These are phyloP conservation scores for Raffaelea arxii DNA, from an alignment of 2,329 filamentous ascomycete genomes.

Conservation along the genomic window DNA sequence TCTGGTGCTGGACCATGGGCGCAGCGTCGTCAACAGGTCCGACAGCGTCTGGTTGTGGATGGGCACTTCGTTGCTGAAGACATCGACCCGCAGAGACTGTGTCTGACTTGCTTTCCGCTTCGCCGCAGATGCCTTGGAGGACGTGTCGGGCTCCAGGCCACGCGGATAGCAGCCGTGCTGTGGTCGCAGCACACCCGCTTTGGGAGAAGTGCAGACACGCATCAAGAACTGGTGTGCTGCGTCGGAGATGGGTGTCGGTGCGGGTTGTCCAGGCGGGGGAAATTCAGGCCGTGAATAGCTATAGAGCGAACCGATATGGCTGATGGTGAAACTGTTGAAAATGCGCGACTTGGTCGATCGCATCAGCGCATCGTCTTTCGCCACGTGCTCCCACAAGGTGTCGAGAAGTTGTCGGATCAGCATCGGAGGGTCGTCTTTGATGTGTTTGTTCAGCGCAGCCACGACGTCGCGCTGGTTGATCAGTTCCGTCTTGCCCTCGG, in stretches of 20 bases:
- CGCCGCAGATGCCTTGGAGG: background rate
- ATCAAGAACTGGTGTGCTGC: slow-evolving; percentile 68
- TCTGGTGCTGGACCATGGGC: slow-evolving; percentile 70
- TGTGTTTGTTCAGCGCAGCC: slow-evolving; percentile 61
- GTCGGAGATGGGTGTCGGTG: slow-evolving; percentile 54
- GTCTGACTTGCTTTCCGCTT: slow-evolving; percentile 15
- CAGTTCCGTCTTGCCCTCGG: slow-evolving; percentile 71
- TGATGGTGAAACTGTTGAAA: slow-evolving; percentile 65
- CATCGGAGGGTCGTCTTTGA: slow-evolving; percentile 68
- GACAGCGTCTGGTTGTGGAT: slow-evolving; percentile 73
- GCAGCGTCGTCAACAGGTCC: slow-evolving; percentile 67
- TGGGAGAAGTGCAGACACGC: slow-evolving; percentile 62
- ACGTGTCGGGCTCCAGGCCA: slow-evolving; percentile 46
- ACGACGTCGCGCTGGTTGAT: slow-evolving; percentile 67
- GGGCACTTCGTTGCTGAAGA: slow-evolving; percentile 51
- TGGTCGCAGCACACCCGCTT: slow-evolving; percentile 64
- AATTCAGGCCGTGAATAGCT: too few relatives aligned
- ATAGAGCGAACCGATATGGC: slow-evolving; percentile 64
- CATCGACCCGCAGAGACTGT: slow-evolving; percentile 26
- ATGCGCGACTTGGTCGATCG: slow-evolving; percentile 65
- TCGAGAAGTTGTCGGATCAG: slow-evolving; percentile 67
- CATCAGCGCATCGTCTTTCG: slow-evolving; percentile 65
- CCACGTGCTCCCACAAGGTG: slow-evolving; percentile 57
- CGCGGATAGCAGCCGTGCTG: slow-evolving; percentile 80
- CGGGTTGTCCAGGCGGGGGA: too few relatives aligned